Evolutionary conservation across 257 asterid species (phyloP), one percentile per base, ranked within the genome.

Genomic region (Lantana camara): DNA sequence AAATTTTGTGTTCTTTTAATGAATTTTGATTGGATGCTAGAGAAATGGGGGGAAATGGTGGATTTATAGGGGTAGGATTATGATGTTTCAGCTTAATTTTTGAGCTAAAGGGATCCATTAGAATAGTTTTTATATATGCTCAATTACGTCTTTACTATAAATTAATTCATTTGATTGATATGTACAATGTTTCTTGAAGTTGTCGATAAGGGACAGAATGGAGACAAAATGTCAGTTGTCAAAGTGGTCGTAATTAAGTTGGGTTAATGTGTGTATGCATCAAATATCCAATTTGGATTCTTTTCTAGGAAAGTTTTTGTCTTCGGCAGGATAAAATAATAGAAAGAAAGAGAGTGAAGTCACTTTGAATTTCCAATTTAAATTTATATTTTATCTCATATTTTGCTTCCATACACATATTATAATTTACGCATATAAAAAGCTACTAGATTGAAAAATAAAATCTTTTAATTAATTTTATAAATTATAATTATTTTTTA

Each of bases 131-230:
- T 27, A 5, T 27, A 27, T n/a, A n/a, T n/a, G 32, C 32, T 27
- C 2, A 27, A 2, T 27, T 2, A 27, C 5, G 32, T 5, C 32
- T 27, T 27, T 2, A 5, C 32, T 27, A 27, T 2, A 27, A 27
- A 27, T 27, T 27, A 27, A 9, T 9, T 35, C 1, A 35, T 35
- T 35, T 10, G 11, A 2, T 35, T 27, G 32, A 60, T 60, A 21
- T 40, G 11, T 55, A 66, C 65, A 56, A 67, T 46, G 66, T 57
- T 66, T 34, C 59, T 67, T 47, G 72, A 4, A 30, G 50, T 46
- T 67, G 58, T 22, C 65, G 15, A 17, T n/a, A 7, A 11, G 50
- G 14, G 15, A 51, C 17, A 23, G 14, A 52, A 52, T 21, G 29
- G 30, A 11, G 21, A 19, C 27, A 48, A 21, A 48, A 12, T 10